Evolutionary conservation across 495 filamentous ascomycete species (phyloP).

Genomic region (Xylaria sp.): DNA sequence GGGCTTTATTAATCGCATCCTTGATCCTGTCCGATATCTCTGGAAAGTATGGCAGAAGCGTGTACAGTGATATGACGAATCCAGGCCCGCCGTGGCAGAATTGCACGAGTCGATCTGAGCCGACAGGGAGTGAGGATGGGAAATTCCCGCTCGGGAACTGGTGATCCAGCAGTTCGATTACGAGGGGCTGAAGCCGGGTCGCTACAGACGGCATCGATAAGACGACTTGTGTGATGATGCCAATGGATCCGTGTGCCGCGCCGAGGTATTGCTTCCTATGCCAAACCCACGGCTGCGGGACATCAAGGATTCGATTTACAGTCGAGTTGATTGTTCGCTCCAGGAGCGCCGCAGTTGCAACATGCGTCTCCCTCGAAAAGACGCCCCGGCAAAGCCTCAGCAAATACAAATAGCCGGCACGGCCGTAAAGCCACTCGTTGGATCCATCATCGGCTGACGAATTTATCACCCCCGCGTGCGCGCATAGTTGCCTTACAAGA

Average conservation of each 20-base stretch:
- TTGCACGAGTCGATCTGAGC: slow-evolving; percentile 57
- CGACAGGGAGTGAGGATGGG: slow-evolving; percentile 38
- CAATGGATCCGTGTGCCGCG: slow-evolving; percentile 66
- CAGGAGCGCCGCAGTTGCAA: slow-evolving; percentile 40
- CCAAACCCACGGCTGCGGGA: slow-evolving; percentile 60
- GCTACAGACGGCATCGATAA: slow-evolving; percentile 50
- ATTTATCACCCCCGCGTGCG: slow-evolving; percentile 47
- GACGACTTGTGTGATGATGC: slow-evolving; percentile 69
- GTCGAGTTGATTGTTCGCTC: slow-evolving; percentile 45
- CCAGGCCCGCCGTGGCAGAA: slow-evolving; percentile 73
- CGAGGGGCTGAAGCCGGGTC: slow-evolving; percentile 47
- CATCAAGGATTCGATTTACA: slow-evolving; percentile 43
- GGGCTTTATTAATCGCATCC: slow-evolving; percentile 50
- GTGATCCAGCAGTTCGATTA: slow-evolving; percentile 53
- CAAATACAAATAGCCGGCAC: slow-evolving; percentile 67
- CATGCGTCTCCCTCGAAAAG: slow-evolving; percentile 29
- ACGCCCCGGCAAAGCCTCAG: slow-evolving; percentile 52
- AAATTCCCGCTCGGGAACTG: slow-evolving; percentile 56
- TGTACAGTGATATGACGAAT: slow-evolving; percentile 59
- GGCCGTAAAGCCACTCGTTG: slow-evolving; percentile 65
- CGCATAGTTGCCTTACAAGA: slow-evolving; percentile 53
- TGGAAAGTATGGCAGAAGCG: slow-evolving; percentile 59
- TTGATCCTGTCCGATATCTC: slow-evolving; percentile 54
- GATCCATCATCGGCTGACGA: slow-evolving; percentile 37
- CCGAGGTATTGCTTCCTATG: slow-evolving; percentile 65